These are phyloP conservation scores for Ricinus communis DNA, from an alignment of 345 rosid species.

Conservation along the genomic window DNA sequence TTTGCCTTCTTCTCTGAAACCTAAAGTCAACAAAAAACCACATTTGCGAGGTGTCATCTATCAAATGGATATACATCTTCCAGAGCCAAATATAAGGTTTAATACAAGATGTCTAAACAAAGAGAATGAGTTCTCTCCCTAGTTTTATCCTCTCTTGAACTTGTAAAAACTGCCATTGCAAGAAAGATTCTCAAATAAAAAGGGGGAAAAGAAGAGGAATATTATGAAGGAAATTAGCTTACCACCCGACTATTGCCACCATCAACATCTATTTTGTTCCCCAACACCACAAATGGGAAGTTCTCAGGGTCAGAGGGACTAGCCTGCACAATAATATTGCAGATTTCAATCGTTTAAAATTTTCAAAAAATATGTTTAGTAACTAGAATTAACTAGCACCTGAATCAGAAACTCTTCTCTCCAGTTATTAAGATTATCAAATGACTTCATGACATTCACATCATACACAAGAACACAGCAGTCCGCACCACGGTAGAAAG, in stretches of 20 bases:
- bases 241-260: conserved; percentile 91
- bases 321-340: conserved; percentile 46
- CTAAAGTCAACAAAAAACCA: conserved; percentile 31
- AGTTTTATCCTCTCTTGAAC: not conserved
- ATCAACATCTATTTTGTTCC: conserved; percentile 82
- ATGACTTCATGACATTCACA: conserved; percentile 61
- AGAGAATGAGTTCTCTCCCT: not conserved
- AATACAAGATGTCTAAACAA: not conserved
- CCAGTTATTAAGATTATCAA: conserved; percentile 51
- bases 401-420: conserved; percentile 50
- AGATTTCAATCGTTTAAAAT: not conserved
- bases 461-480: conserved; percentile 90
- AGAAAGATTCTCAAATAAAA: not conserved
- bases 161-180: not conserved
- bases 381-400: conserved; percentile 24
- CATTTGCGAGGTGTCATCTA: not conserved
- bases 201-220: not conserved
- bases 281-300: conserved; percentile 82
- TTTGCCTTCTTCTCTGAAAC: conserved; percentile 90
- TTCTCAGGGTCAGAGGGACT: conserved; percentile 86
- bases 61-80: not conserved
- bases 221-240: conserved; percentile 17
- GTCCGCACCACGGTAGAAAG: conserved; percentile 82
- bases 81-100: not conserved
- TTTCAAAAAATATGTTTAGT: not conserved